Conservation (phyloP, 257 asterid genomes). For the Solanum etuberosum region DNA sequence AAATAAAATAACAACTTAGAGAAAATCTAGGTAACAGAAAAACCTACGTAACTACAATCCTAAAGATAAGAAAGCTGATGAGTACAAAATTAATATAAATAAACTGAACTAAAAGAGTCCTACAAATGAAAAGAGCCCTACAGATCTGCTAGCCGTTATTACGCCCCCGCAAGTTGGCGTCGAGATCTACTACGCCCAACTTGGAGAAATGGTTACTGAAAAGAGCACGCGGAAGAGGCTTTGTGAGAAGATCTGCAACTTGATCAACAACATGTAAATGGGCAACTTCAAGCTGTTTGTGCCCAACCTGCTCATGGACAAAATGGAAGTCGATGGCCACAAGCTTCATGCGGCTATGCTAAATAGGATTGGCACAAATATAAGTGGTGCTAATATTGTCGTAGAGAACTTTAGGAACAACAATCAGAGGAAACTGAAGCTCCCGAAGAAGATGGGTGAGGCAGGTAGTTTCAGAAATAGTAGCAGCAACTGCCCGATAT, state of each 20-base stretch:
- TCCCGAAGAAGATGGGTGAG: background rate
- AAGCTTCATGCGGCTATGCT: background rate
- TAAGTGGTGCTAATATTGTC: background rate
- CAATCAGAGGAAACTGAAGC: background rate
- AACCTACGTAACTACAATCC: background rate
- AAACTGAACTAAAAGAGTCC: background rate
- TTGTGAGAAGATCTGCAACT: background rate
- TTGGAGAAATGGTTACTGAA: background rate
- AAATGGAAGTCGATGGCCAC: background rate
- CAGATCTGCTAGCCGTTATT: background rate
- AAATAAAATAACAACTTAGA: background rate
- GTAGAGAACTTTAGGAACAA: background rate
- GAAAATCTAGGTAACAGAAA: background rate
- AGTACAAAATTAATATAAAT: background rate
- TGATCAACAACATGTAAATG: background rate
- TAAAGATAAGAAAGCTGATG: background rate
- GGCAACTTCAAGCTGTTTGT: background rate
- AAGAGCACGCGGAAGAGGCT: background rate
- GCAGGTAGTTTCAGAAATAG: background rate
- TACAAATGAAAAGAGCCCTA: background rate
- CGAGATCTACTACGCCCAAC: background rate
- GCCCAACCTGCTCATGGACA: background rate
- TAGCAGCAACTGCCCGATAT: background rate
- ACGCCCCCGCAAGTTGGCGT: background rate
- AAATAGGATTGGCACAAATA: background rate